Percentiles rank a stretch among this genome's conserved stretches.
phyloP scores from a whole-genome alignment of 202 grass and related monocot genomes.

The Elaeis oleifera region DNA sequence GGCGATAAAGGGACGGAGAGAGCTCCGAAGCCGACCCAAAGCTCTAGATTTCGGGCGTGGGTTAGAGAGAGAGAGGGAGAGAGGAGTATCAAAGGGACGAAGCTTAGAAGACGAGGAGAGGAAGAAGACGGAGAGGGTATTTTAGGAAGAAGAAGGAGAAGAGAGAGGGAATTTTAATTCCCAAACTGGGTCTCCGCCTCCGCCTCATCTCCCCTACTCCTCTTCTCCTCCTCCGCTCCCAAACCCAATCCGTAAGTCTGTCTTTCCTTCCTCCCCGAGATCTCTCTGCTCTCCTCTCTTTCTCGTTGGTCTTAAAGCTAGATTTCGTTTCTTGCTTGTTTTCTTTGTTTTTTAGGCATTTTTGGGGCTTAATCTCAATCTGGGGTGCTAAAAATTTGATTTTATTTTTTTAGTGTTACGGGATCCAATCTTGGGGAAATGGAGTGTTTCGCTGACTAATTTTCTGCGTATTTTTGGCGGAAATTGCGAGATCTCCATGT shows the following conservation, averaged over 20 bases:
- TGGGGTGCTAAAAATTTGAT: slow-evolving; percentile 2
- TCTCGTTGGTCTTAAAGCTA: background rate
- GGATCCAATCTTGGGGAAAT: no score
- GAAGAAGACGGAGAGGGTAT: no score
- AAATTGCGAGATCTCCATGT: slow-evolving; percentile 4
- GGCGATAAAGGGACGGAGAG: no score
- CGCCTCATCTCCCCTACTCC: background rate
- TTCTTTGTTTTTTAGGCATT: background rate
- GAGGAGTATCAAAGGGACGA: no score
- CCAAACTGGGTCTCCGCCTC: slow-evolving; percentile 20
- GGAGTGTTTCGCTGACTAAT: no score
- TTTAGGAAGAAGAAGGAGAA: background rate
- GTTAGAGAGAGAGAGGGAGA: no score
- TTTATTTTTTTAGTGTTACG: background rate
- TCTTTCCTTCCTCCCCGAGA: background rate
- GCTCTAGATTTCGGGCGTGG: no score
- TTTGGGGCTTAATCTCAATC: slow-evolving; percentile 2
- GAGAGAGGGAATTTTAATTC: slow-evolving; percentile 14
- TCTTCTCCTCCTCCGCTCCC: background rate
- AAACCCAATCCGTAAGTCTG: background rate
- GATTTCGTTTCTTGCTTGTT: background rate
- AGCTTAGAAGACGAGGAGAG: no score
- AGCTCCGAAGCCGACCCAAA: no score
- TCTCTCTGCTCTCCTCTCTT: slow-evolving; percentile 1
- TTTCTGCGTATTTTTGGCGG: background rate